Evolutionary conservation across 192 early-diverging fungal genomes (phyloP).

Genomic region (Gonapodya prolifera): DNA sequence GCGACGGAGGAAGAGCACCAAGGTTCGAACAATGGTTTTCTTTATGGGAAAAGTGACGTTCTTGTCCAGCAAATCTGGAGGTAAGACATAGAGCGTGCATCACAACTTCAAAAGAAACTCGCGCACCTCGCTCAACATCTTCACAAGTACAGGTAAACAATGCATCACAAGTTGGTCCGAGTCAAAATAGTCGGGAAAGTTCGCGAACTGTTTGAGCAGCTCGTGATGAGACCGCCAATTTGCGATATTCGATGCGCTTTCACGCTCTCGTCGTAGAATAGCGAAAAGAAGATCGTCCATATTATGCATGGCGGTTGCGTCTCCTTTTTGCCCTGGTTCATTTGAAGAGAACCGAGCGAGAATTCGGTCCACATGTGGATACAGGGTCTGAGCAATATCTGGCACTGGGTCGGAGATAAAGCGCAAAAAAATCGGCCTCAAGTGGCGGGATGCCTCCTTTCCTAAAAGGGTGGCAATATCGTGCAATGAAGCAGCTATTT

Average conservation of each 20-base stretch:
- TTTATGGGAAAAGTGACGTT: background rate
- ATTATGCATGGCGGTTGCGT: background rate
- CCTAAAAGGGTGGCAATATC: conserved; percentile 21
- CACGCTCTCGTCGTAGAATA: conserved; percentile 28
- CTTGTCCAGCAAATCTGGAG: no score
- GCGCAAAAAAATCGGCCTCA: conserved; percentile 19
- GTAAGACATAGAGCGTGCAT: no score
- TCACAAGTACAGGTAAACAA: conserved; percentile 29
- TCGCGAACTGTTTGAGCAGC: conserved; percentile 23
- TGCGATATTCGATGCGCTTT: conserved; percentile 22
- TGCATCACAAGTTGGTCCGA: conserved; percentile 28
- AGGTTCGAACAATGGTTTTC: background rate
- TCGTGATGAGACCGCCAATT: conserved; percentile 27
- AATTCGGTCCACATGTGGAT: conserved; percentile 17
- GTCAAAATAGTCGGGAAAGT: conserved; percentile 30
- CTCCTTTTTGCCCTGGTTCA: conserved; percentile 14
- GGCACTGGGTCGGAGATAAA: conserved; percentile 20
- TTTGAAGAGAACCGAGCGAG: conserved; percentile 16
- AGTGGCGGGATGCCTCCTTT: conserved; percentile 7
- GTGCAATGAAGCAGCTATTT: conserved; percentile 18
- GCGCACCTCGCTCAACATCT: conserved; percentile 26
- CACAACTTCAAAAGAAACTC: no score
- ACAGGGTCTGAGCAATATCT: conserved; percentile 20
- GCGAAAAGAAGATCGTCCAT: conserved; percentile 28
- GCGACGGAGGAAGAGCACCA: background rate